Base-by-base conservation (phyloP, 176 grass and related monocot genomes). In the Ensete ventricosum region DNA sequence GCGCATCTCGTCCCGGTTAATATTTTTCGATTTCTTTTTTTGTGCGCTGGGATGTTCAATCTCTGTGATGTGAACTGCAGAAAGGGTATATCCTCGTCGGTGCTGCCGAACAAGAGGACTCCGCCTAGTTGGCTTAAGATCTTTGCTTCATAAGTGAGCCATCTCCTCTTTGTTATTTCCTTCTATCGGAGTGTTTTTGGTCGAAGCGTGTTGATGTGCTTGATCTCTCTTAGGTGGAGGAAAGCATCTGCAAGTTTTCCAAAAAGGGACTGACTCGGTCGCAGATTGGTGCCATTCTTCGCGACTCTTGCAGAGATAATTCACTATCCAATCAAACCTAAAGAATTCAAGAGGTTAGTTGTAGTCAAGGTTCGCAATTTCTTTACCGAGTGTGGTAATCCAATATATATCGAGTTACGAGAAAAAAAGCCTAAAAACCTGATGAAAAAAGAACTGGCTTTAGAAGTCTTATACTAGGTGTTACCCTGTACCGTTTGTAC, bases 11-110 rank as follows among this genome's bases (percentile, higher is more conserved):
- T 34, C 0, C 29, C 3, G 3, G 29, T 43, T 43, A 4, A 43
- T 43, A 6, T 43, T 43, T 34, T 34, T 34, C 3, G 29, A 34
- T 34, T 34, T 34, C 29, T 34, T 34, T 34, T 29, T 34, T 34
- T 34, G 29, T 4, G 29, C 5, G 29, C 29, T 34, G 29, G 3
- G 29, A 19, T 60, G 8, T 4, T 60, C n/a, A 60, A 60, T 60
- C 16, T 1, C 5, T n/a, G n/a, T 69, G 12, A 14, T 69, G 8
- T 50, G 27, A 26, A 16, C 43, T 19, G 34, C 16, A 72, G 70
- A 72, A 72, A 72, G 50, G 70, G 70, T 72, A 72, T 72, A 17
- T 72, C 70, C 11, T 72, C 70, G 50, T 72, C 70, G 70, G 70
- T 50, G 70, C 21, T 72, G 50, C 70, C 70, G 50, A 54, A 72